Conservation (phyloP, 306 rosid species). For the Albizia julibrissin region DNA sequence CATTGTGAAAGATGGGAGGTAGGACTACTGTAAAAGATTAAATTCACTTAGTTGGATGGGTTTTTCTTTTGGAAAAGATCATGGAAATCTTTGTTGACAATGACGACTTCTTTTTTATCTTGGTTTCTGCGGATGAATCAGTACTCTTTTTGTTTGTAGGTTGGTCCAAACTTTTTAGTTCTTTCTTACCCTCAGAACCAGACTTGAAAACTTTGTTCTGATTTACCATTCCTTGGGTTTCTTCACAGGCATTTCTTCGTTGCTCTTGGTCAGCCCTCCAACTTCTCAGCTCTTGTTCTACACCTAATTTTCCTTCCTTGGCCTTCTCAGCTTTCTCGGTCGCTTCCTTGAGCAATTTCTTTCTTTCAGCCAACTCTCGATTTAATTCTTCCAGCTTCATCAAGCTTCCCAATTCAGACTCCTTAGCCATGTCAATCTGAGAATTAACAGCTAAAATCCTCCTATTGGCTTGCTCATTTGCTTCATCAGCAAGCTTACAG, state of each 20-base stretch:
- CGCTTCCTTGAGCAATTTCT: constrained; percentile 52
- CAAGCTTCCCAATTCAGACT: constrained; percentile 58
- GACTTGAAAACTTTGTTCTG: background rate
- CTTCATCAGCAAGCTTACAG: constrained; percentile 63
- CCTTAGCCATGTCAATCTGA: constrained; percentile 59
- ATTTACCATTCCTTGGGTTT: background rate
- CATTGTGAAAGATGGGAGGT: background rate
- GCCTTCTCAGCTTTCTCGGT: constrained; percentile 65
- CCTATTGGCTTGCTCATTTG: constrained; percentile 58
- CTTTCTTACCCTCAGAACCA: background rate
- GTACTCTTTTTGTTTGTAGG: background rate
- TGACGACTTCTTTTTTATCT: background rate
- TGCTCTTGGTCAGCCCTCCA: constrained; percentile 50
- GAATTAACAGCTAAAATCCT: constrained; percentile 56
- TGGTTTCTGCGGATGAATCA: background rate
- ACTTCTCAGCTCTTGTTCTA: constrained; percentile 66
- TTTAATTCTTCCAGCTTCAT: constrained; percentile 59
- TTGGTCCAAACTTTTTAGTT: background rate
- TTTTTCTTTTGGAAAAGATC: background rate
- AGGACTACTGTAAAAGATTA: constrained; percentile 14
- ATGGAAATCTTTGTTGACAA: background rate
- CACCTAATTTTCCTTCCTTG: constrained; percentile 72
- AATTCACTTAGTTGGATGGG: constrained; percentile 2
- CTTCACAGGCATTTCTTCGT: background rate
- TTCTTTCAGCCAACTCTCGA: constrained; percentile 50